These are phyloP conservation scores for Purpureocillium takamizusanense DNA, from an alignment of 2,329 filamentous ascomycete genomes.

Conservation along the genomic window DNA sequence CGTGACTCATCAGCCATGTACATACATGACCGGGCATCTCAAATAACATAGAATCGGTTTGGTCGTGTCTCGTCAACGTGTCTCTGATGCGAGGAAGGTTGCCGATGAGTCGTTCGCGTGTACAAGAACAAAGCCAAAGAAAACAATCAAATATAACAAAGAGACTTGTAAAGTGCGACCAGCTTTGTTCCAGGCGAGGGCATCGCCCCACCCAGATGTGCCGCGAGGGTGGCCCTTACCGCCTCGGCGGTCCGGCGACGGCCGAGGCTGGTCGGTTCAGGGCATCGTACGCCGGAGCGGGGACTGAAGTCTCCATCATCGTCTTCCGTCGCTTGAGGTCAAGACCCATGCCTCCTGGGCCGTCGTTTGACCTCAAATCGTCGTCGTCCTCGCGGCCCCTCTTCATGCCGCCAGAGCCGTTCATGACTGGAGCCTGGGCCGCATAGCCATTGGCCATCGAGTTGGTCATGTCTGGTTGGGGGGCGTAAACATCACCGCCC, in stretches of 20 bases:
- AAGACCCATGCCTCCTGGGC: conserved; percentile 29
- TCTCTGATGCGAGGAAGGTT: conserved; percentile 16
- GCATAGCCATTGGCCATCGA: conserved; percentile 55
- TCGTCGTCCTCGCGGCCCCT: conserved; percentile 51
- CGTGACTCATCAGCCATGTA: conserved; percentile 36
- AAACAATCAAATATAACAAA: conserved; percentile 10
- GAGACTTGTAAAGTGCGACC: conserved; percentile 5
- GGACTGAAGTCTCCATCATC: conserved; percentile 50
- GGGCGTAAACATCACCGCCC: conserved; percentile 61
- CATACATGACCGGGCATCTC: conserved; percentile 25
- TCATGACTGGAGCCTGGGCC: conserved; percentile 53
- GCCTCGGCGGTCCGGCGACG: conserved; percentile 30
- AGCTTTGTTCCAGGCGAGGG: too few species aligned
- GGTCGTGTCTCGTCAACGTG: conserved; percentile 27
- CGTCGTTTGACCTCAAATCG: conserved; percentile 49
- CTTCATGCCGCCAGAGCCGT: conserved; percentile 45
- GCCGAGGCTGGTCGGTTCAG: conserved; percentile 38
- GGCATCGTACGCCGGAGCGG: conserved; percentile 39
- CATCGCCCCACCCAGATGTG: too few species aligned
- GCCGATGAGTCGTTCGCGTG: conserved; percentile 19
- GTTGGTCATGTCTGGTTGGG: conserved; percentile 49
- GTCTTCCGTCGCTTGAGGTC: conserved; percentile 76
- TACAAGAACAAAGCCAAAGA: conserved; percentile 15
- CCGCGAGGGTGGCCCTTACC: conserved; percentile 16
- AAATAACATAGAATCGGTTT: conserved; percentile 24